A percentile compares a stretch with the other conserved stretches of the same genome.
Conservation (phyloP, 495 filamentous ascomycete species). For the Penicillium egyptiacum region DNA sequence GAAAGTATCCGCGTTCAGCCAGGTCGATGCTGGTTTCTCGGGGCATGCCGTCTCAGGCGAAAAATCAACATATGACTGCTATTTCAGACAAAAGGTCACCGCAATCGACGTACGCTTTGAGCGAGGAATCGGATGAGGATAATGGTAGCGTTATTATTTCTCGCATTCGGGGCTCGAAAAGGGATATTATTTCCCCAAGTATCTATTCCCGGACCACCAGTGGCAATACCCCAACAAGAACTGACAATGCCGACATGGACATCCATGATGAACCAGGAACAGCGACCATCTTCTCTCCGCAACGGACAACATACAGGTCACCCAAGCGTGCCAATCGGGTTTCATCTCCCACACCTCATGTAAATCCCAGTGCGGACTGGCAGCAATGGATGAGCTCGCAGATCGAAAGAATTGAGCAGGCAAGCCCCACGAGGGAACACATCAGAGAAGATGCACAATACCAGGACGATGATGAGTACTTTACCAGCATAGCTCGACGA, state of each 20-base stretch:
- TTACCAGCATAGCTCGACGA: constrained; percentile 18
- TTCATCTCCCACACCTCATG: neutral
- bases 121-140: constrained; percentile 24
- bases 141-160: constrained; percentile 25
- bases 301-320: constrained; percentile 42
- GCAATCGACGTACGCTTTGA: constrained; percentile 2
- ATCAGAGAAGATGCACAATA: constrained; percentile 62
- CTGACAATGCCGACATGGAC: constrained; percentile 16
- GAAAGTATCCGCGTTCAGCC: constrained; percentile 7
- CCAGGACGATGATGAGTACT: constrained; percentile 42
- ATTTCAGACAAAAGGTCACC: neutral
- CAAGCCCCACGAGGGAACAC: constrained; percentile 46
- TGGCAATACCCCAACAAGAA: constrained; percentile 39
- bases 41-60: constrained; percentile 1
- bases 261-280: constrained; percentile 35
- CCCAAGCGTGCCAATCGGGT: constrained; percentile 23
- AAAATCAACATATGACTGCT: neutral
- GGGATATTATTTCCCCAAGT: constrained; percentile 43
- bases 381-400: constrained; percentile 51
- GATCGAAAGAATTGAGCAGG: constrained; percentile 40
- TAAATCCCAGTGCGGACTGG: constrained; percentile 42
- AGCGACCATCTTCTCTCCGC: constrained; percentile 47
- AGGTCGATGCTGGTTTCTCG: constrained; percentile 3
- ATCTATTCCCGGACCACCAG: constrained; percentile 58
- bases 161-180: neutral